Evolutionary conservation across 2,329 filamentous ascomycete genomes (phyloP).

Genomic region (Aureobasidium musti): DNA sequence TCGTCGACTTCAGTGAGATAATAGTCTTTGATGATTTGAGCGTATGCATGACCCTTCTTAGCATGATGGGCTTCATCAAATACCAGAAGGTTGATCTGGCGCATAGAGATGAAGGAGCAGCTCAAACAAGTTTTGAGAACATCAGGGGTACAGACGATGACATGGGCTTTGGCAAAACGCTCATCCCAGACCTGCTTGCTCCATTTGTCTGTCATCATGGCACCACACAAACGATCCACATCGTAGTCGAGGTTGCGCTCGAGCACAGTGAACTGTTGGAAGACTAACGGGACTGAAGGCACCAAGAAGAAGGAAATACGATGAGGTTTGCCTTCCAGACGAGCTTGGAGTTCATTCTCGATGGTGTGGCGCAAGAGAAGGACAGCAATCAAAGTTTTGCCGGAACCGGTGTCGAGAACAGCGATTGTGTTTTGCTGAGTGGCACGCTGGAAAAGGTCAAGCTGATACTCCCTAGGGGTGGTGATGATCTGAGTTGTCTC

Average conservation of each 20-base stretch:
- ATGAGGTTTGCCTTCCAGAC: slow-evolving; percentile 59
- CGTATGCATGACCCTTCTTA: slow-evolving; percentile 91
- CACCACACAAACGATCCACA: slow-evolving; percentile 73
- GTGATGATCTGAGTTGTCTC: slow-evolving; percentile 64
- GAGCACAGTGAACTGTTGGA: slow-evolving; percentile 84
- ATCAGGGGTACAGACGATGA: slow-evolving; percentile 89
- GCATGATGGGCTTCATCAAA: slow-evolving; percentile 97
- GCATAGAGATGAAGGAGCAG: slow-evolving; percentile 76
- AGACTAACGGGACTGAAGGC: slow-evolving; percentile 82
- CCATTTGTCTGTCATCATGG: slow-evolving; percentile 64
- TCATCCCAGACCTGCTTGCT: slow-evolving; percentile 61
- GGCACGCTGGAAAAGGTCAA: slow-evolving; percentile 85
- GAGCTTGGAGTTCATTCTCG: slow-evolving; percentile 72
- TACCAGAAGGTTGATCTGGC: slow-evolving; percentile 82
- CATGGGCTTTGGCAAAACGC: slow-evolving; percentile 67
- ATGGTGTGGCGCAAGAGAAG: slow-evolving; percentile 76
- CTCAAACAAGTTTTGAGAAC: slow-evolving; percentile 77
- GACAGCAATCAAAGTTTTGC: slow-evolving; percentile 95
- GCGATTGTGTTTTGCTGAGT: slow-evolving; percentile 86
- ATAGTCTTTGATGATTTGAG: slow-evolving; percentile 83
- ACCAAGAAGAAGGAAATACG: slow-evolving; percentile 84
- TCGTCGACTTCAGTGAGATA: slow-evolving; percentile 59
- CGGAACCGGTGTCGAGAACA: slow-evolving; percentile 91
- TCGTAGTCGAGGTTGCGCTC: slow-evolving; percentile 76
- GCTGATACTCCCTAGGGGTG: slow-evolving; percentile 84